Percentiles rank a stretch among this genome's conserved stretches.
Evolutionary conservation across 441 rosid genomes (phyloP).

Genomic region (Erysimum pusillum): DNA sequence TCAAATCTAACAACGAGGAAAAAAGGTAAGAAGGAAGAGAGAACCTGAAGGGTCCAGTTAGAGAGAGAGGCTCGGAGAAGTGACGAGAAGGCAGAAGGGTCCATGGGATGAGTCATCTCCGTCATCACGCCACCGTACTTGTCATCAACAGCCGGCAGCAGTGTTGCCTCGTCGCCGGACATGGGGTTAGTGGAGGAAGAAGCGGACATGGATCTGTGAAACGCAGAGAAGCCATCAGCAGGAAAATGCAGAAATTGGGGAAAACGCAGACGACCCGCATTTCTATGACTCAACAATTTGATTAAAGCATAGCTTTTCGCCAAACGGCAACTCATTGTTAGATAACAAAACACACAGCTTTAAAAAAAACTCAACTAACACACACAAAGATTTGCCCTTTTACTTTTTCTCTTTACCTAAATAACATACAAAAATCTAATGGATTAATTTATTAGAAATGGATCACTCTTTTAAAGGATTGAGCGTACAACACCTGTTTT

Average conservation of each 20-base stretch:
- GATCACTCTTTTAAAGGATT: neutral
- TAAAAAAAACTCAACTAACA: conserved; percentile 5
- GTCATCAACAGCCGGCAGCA: conserved; percentile 61
- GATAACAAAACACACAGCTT: neutral
- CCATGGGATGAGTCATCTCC: conserved; percentile 66
- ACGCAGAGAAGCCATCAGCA: conserved; percentile 45
- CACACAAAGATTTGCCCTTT: conserved; percentile 13
- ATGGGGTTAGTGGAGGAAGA: conserved; percentile 35
- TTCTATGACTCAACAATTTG: conserved; percentile 29
- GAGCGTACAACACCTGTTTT: conserved; percentile 13
- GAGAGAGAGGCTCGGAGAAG: conserved; percentile 68
- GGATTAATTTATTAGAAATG: neutral
- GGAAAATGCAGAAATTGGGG: conserved; percentile 15
- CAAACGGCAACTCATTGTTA: conserved; percentile 40
- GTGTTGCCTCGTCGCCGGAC: conserved; percentile 32
- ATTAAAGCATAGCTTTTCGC: conserved; percentile 29
- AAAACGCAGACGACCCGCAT: conserved; percentile 1
- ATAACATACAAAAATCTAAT: neutral
- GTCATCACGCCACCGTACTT: conserved; percentile 78
- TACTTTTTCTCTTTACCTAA: too few relatives aligned
- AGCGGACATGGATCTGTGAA: conserved; percentile 51
- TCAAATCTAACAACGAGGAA: conserved; percentile 5
- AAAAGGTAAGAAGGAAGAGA: neutral
- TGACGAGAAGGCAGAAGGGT: conserved; percentile 58
- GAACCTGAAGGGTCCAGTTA: conserved; percentile 80